Evolutionary conservation across 805 yeast species (phyloP), one percentile per base, ranked within the genome.

Genomic region (Saccharomycopsis oosterbeekiorum): DNA sequence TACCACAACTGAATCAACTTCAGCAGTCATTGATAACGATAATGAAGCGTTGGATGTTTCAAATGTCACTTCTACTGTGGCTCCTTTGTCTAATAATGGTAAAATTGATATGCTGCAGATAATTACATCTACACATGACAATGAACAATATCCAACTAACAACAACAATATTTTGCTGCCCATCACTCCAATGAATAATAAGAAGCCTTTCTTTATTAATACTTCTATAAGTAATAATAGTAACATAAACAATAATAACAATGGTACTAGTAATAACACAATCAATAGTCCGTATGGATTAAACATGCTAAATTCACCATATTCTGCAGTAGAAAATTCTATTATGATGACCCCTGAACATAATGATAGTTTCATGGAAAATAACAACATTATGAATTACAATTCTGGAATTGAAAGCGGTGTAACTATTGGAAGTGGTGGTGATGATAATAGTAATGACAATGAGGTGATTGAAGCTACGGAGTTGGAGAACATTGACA

Each of bases 281-380:
- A 21, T 34, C 24, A 53, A 53, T 29, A 62, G 64, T 47, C 64
- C 64, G 3, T 62, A 62, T 55, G 64, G 64, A 11, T 51, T 62
- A 43, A 59, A 59, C 11, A 57, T 60, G 14, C 26, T 62, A 14
- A 57, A 37, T 21, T 60, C 62, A n/a, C 64, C 64, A 10, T 53
- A 26, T 55, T 41, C 39, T 10, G 53, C 53, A 9, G 53, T 47
- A 12, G 53, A 47, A 21, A 47, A 47, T 15, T 47, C 53, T 6
- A 14, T 24, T 15, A 47, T 47, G 53, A 47, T 47, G 53, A 47
- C 53, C 21, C 53, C 53, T 21, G 53, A 47, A 12, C 29, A 47
- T 29, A 53, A 53, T 34, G 41, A 53, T n/a, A 36, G 56, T 34
- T 34, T 34, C n/a, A 15, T 29, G 8, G 41, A 53, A 14, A 53